A percentile compares a stretch with the other conserved stretches of the same genome.
Conservation (phyloP, 2,329 filamentous ascomycete species). For the Helotiales sp. region DNA sequence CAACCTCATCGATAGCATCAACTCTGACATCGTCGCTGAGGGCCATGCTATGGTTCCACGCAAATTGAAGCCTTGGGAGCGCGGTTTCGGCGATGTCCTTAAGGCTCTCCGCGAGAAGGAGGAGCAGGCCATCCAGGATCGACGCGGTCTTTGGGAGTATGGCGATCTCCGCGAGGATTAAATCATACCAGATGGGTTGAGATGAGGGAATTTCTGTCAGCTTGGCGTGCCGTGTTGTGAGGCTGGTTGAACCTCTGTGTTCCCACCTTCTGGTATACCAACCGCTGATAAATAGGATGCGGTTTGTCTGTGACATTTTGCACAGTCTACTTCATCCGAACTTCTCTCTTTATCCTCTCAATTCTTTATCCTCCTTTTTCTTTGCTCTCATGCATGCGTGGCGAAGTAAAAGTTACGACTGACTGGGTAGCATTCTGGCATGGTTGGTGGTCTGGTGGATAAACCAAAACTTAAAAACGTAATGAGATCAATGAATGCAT, state of each 20-base stretch:
- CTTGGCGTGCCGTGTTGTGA: neutral
- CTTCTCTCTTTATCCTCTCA: neutral
- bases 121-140: conserved; percentile 76
- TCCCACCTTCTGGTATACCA: neutral
- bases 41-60: conserved; percentile 89
- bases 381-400: neutral
- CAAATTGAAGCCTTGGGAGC: conserved; percentile 93
- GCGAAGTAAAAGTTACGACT: neutral
- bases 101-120: conserved; percentile 75
- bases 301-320: neutral
- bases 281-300: neutral
- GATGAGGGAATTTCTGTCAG: neutral
- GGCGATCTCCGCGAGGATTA: conserved; percentile 93
- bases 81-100: conserved; percentile 73
- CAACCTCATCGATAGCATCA: conserved; percentile 78
- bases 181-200: neutral
- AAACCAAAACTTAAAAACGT: neutral
- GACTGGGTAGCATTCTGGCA: neutral
- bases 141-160: conserved; percentile 97
- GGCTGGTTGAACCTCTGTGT: conserved; percentile 1
- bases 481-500: neutral
- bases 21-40: conserved; percentile 82
- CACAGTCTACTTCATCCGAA: neutral
- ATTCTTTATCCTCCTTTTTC: neutral
- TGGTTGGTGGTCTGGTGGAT: neutral